Conservation (phyloP, 441 rosid species). For the Lepidium campestre region DNA sequence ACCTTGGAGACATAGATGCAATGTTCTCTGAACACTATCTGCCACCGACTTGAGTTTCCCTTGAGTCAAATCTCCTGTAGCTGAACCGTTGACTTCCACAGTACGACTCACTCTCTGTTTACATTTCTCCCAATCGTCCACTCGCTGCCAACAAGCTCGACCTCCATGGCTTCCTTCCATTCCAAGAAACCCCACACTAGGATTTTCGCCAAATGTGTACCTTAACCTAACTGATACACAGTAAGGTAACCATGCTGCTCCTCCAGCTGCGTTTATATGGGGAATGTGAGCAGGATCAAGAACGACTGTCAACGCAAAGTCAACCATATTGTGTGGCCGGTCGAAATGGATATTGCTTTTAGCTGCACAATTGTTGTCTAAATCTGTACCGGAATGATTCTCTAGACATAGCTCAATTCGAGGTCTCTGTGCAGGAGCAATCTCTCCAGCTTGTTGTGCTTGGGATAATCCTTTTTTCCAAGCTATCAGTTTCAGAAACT, state of each 20-base stretch:
- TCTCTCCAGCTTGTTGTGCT: constrained; percentile 70
- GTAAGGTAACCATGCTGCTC: constrained; percentile 98
- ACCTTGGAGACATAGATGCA: constrained; percentile 70
- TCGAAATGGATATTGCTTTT: constrained; percentile 91
- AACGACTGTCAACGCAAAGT: constrained; percentile 85
- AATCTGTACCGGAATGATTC: constrained; percentile 68
- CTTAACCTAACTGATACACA: constrained; percentile 87
- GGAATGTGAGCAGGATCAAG: constrained; percentile 95
- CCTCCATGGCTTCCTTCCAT: constrained; percentile 99
- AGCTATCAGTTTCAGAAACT: constrained; percentile 89
- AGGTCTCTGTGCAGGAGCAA: constrained; percentile 82
- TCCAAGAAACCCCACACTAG: constrained; percentile 57
- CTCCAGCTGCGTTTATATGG: constrained; percentile 80
- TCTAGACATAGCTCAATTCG: constrained; percentile 97
- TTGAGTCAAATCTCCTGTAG: constrained; percentile 53
- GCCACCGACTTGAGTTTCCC: constrained; percentile 84
- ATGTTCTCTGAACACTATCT: constrained; percentile 72
- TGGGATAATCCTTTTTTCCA: constrained; percentile 91
- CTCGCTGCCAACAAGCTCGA: constrained; percentile 80
- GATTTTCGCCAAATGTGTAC: constrained; percentile 71
- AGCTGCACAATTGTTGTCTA: constrained; percentile 46
- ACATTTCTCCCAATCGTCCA: constrained; percentile 94
- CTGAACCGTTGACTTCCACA: constrained; percentile 48
- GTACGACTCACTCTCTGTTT: constrained; percentile 72
- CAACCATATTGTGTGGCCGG: constrained; percentile 72